phyloP scores from a whole-genome alignment of 139 green algal genomes.

The Micractinium sp. region DNA sequence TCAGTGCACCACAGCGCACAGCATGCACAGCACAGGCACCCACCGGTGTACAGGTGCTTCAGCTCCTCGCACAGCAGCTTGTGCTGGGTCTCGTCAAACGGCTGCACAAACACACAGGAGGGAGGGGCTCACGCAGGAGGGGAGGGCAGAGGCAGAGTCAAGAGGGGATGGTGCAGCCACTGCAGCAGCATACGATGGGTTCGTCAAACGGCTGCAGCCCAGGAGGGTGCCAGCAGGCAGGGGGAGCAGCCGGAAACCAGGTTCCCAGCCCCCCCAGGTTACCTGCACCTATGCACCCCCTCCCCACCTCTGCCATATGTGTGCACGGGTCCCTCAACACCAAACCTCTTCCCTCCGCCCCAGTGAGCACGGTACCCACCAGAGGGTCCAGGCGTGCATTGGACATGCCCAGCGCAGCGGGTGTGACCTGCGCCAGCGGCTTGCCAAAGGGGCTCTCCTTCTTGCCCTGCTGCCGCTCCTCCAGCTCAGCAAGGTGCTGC shows the following conservation, averaged over 20 bases:
- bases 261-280: background rate
- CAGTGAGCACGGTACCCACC: background rate
- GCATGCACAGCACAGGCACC: background rate
- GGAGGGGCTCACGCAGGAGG: too few species aligned
- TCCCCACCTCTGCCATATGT: background rate
- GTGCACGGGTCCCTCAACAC: too few species aligned
- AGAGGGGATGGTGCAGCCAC: too few species aligned
- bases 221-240: background rate
- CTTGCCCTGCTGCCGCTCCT: background rate
- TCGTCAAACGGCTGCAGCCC: too few species aligned
- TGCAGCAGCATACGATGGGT: too few species aligned
- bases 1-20: too few species aligned
- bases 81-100: slow-evolving; percentile 44
- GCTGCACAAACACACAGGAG: background rate
- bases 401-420: background rate
- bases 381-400: background rate
- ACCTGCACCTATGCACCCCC: background rate
- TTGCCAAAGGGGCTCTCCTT: background rate
- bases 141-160: too few species aligned
- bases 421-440: background rate
- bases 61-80: slow-evolving; percentile 79
- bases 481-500: slow-evolving; percentile 4
- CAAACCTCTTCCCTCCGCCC: background rate
- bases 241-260: background rate
- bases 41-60: slow-evolving; percentile 83